These are phyloP conservation scores for Apiospora phragmitis DNA, from an alignment of 2,329 filamentous ascomycete genomes.

Conservation along the genomic window DNA sequence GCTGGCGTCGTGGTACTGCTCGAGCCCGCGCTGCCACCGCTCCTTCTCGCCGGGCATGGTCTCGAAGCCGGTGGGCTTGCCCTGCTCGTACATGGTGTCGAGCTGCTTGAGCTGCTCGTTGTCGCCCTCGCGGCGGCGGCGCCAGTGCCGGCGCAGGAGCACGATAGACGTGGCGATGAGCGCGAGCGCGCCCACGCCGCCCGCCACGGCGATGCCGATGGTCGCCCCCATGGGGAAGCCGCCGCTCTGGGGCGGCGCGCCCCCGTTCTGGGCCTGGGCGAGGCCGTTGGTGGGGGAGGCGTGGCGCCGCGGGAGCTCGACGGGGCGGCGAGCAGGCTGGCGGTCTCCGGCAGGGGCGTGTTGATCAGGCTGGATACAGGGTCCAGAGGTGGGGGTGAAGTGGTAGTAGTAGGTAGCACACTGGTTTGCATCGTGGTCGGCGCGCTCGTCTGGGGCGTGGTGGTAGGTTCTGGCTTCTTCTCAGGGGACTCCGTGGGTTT, in stretches of 20 bases:
- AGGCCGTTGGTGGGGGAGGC: slow-evolving; percentile 18
- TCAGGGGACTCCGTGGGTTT: background rate
- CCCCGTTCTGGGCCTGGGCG: slow-evolving; percentile 19
- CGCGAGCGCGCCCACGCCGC: slow-evolving; percentile 27
- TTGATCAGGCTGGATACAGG: slow-evolving; percentile 1
- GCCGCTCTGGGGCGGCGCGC: slow-evolving; percentile 13
- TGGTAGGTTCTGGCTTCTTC: background rate
- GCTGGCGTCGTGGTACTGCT: slow-evolving; percentile 24
- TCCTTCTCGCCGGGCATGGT: slow-evolving; percentile 26
- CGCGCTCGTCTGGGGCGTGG: background rate
- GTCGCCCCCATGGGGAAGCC: slow-evolving; percentile 25
- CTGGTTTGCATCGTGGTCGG: slow-evolving; percentile 3
- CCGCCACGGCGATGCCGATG: slow-evolving; percentile 28
- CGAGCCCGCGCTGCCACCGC: slow-evolving; percentile 32
- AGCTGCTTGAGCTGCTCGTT: slow-evolving; percentile 26
- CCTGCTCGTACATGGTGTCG: slow-evolving; percentile 31
- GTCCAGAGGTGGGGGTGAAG: background rate
- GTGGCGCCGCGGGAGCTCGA: background rate
- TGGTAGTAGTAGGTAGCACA: background rate
- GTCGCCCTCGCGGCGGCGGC: slow-evolving; percentile 29
- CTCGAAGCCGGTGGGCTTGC: slow-evolving; percentile 24
- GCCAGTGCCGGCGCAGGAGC: slow-evolving; percentile 30
- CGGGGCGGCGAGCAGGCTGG: background rate
- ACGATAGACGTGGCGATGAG: slow-evolving; percentile 27
- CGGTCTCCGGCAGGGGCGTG: background rate